These are phyloP conservation scores for Talaromyces amestolkiae DNA, from an alignment of 2,329 filamentous ascomycete genomes.

Conservation along the genomic window DNA sequence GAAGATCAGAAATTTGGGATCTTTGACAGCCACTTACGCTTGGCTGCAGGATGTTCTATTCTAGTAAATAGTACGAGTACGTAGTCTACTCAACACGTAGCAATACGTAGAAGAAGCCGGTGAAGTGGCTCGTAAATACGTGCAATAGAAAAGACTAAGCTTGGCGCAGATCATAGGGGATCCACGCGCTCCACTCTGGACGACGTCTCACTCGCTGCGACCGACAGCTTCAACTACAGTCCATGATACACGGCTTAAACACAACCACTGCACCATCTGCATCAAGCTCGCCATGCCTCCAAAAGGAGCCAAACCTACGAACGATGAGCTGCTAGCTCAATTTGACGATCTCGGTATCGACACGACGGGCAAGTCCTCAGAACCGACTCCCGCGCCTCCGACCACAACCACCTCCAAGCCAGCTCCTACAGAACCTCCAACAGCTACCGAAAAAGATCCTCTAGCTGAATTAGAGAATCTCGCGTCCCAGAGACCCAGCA, in stretches of 20 bases:
- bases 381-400: constrained; percentile 3
- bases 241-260: background rate
- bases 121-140: background rate
- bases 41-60: background rate
- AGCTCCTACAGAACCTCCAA: constrained; percentile 22
- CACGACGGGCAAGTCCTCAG: constrained; percentile 1
- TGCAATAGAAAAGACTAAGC: background rate
- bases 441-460: constrained; percentile 65
- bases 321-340: constrained; percentile 51
- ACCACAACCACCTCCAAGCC: constrained; percentile 26
- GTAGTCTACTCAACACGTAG: background rate
- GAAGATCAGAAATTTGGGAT: background rate
- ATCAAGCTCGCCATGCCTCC: constrained; percentile 31
- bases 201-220: background rate
- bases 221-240: background rate
- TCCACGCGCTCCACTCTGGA: constrained; percentile 5
- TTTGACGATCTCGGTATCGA: constrained; percentile 49
- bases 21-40: background rate
- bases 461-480: constrained; percentile 85
- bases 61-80: background rate
- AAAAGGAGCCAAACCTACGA: constrained; percentile 42
- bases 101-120: background rate
- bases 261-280: background rate
- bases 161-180: constrained; percentile 7
- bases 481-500: constrained; percentile 67